Conservation (phyloP, 108 stramenopile genomes). For the Thalassiosira profunda region DNA sequence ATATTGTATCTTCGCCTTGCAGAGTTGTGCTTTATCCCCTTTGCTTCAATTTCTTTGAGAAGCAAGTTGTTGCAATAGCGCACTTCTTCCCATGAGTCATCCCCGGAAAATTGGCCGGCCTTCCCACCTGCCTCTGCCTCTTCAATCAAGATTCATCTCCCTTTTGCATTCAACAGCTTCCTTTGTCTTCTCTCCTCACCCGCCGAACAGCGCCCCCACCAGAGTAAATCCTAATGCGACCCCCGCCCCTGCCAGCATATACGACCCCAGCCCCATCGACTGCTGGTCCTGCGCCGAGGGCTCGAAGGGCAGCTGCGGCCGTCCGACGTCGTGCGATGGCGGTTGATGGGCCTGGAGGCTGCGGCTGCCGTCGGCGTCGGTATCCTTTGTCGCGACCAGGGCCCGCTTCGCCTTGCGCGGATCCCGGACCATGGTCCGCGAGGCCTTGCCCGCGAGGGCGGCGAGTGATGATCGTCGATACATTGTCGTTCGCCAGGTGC, state of each 20-base stretch:
- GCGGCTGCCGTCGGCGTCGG: conserved; percentile 12
- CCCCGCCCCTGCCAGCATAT: conserved; percentile 77
- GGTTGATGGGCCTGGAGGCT: conserved; percentile 11
- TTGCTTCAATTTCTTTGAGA: no score
- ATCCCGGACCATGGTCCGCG: conserved; percentile 67
- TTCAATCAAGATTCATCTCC: no score
- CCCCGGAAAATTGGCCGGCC: no score
- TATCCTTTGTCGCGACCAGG: background rate
- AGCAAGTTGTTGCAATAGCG: no score
- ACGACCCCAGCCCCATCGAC: conserved; percentile 71
- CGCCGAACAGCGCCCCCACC: conserved; percentile 72
- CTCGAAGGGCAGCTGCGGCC: conserved; percentile 50
- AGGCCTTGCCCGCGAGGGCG: conserved; percentile 10
- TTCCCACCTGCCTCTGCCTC: no score
- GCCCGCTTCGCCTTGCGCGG: conserved; percentile 47
- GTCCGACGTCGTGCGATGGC: conserved; percentile 4
- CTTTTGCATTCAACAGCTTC: no score
- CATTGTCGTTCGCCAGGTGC: background rate
- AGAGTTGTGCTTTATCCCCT: no score
- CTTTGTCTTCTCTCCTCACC: background rate
- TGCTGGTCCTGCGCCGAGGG: conserved; percentile 61
- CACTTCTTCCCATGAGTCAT: no score
- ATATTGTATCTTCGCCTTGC: no score
- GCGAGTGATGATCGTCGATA: conserved; percentile 9
- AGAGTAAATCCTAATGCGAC: conserved; percentile 71